These are phyloP conservation scores for Colletotrichum sp. DNA, from an alignment of 2,329 filamentous ascomycete genomes.

Conservation along the genomic window DNA sequence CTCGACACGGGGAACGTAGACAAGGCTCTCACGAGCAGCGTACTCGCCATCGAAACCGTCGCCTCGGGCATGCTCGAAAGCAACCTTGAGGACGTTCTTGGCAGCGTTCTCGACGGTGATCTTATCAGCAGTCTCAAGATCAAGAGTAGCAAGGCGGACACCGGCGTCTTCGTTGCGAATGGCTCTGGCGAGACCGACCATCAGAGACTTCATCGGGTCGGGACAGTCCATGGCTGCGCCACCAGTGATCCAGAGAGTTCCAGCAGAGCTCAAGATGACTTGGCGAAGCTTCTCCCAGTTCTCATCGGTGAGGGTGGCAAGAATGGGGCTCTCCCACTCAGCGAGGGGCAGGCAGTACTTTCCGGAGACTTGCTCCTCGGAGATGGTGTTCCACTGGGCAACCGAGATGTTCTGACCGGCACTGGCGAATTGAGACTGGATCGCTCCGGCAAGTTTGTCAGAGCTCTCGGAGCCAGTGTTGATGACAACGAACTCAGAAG, in stretches of 20 bases:
- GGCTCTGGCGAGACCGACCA: conserved; percentile 17
- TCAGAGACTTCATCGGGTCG: conserved; percentile 6
- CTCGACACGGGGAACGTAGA: conserved; percentile 9
- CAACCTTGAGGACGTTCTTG: not conserved
- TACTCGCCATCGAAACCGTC: conserved; percentile 5
- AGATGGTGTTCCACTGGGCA: not conserved
- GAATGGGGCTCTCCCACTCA: conserved; percentile 3
- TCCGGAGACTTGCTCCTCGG: not conserved
- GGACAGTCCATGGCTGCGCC: conserved; percentile 16
- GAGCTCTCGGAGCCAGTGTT: not conserved
- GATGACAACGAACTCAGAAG: not conserved
- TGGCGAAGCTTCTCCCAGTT: conserved; percentile 7
- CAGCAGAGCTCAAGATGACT: conserved; percentile 1
- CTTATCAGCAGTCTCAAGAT: not conserved
- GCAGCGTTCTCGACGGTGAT: not conserved
- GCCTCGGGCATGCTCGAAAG: not conserved
- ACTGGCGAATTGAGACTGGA: not conserved
- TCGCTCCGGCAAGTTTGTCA: not conserved
- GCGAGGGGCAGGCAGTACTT: conserved; percentile 8
- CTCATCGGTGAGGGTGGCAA: not conserved
- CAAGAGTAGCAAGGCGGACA: conserved; percentile 9
- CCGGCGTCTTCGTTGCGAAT: conserved; percentile 23
- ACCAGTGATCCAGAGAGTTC: conserved; percentile 17
- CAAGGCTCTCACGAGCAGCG: not conserved
- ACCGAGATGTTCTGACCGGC: not conserved